Evolutionary conservation across 2,329 filamentous ascomycete genomes (phyloP).

Genomic region (Phialophora verrucosa): DNA sequence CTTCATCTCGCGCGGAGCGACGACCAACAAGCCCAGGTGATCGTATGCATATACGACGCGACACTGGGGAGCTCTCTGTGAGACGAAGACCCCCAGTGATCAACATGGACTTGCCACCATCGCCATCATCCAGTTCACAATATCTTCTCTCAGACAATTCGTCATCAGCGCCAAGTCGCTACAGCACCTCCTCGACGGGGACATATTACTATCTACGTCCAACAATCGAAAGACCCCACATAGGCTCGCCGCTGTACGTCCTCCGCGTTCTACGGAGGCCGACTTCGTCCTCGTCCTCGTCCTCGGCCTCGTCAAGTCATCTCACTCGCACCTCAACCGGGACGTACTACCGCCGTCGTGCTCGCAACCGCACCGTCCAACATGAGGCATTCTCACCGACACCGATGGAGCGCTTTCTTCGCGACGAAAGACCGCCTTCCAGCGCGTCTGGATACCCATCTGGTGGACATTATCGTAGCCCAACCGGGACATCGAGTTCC

Average conservation of each 20-base stretch:
- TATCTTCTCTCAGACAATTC: neutral
- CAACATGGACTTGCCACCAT: neutral
- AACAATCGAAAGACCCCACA: no score
- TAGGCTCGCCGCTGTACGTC: no score
- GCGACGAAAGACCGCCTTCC: no score
- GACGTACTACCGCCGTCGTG: neutral
- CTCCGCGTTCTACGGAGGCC: neutral
- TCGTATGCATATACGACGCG: neutral
- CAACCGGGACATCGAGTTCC: no score
- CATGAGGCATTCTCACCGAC: no score
- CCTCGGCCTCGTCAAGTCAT: neutral
- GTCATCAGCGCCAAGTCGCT: neutral
- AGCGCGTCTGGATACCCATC: no score
- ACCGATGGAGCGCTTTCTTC: no score
- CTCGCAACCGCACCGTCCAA: no score
- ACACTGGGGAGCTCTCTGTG: neutral
- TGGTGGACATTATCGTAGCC: no score
- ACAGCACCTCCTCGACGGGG: neutral
- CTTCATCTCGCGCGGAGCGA: neutral
- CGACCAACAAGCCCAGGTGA: neutral
- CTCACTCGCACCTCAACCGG: neutral
- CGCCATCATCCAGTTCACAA: neutral
- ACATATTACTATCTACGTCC: neutral
- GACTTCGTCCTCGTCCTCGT: neutral
- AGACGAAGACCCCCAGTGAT: neutral